These are phyloP conservation scores for Pichia sp. DNA, from an alignment of 1,139 yeast species.

Conservation along the genomic window DNA sequence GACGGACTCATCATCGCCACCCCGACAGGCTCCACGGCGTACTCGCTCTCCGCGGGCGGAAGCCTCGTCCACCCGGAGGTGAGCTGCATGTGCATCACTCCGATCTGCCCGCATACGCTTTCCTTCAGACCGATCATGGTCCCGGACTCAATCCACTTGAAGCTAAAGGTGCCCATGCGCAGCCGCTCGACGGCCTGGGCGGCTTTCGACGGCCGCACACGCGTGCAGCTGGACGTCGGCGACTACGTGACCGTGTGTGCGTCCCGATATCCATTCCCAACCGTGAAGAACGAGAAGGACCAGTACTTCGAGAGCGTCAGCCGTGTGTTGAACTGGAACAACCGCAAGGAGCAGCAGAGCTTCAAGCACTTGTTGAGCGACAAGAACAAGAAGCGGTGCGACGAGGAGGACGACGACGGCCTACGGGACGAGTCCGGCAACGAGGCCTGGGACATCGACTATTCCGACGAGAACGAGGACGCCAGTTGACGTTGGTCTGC, in stretches of 20 bases:
- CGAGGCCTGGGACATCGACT: constrained; percentile 30
- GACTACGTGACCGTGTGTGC: constrained; percentile 76
- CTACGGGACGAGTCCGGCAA: constrained; percentile 15
- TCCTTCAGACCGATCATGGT: constrained; percentile 82
- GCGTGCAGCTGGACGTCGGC: constrained; percentile 67
- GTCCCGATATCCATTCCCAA: constrained; percentile 80
- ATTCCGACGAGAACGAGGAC: constrained; percentile 22
- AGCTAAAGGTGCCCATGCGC: constrained; percentile 64
- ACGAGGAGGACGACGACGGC: constrained; percentile 16
- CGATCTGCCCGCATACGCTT: constrained; percentile 87
- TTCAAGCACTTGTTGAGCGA: constrained; percentile 52
- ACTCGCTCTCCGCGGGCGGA: constrained; percentile 87
- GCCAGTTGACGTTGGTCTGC: background rate
- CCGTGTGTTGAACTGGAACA: constrained; percentile 82
- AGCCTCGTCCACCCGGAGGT: constrained; percentile 87
- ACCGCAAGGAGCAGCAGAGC: constrained; percentile 75
- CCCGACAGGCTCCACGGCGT: constrained; percentile 91
- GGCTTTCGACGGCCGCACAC: constrained; percentile 78
- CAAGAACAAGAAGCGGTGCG: constrained; percentile 39
- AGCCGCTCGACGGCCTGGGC: constrained; percentile 86
- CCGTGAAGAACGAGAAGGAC: constrained; percentile 67
- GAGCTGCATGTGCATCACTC: constrained; percentile 83
- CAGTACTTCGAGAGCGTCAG: constrained; percentile 83
- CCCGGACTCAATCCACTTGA: constrained; percentile 80
- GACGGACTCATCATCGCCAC: constrained; percentile 87